phyloP scores from a whole-genome alignment of 1,284 basidiomycete genomes.

The Anthracocystis walkeri region DNA sequence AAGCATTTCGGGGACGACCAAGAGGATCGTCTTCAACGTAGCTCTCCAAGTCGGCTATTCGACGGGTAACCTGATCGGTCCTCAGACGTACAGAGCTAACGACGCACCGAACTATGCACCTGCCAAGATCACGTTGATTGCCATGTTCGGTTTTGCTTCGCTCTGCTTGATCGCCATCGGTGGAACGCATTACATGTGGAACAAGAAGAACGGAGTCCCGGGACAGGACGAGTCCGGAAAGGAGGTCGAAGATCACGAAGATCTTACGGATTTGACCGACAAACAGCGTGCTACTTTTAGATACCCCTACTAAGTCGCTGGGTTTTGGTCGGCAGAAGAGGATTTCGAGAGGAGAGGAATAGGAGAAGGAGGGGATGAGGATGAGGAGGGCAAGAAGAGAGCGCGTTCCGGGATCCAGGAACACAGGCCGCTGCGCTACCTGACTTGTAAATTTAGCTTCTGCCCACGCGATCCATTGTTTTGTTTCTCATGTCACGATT shows the following conservation, averaged over 20 bases:
- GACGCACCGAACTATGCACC: slow-evolving; percentile 58
- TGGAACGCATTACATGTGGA: slow-evolving; percentile 57
- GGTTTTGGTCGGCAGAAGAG: not conserved
- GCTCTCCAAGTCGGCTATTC: slow-evolving; percentile 61
- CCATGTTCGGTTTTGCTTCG: slow-evolving; percentile 59
- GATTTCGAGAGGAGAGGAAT: not conserved
- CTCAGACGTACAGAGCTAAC: slow-evolving; percentile 58
- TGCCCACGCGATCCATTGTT: no score
- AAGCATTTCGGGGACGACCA: slow-evolving; percentile 61
- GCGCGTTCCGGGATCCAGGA: no score
- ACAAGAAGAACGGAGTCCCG: slow-evolving; percentile 35
- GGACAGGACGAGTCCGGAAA: slow-evolving; percentile 3
- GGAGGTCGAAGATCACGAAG: slow-evolving; percentile 30
- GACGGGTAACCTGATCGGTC: slow-evolving; percentile 61
- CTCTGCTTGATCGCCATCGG: slow-evolving; percentile 42
- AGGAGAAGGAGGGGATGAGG: not conserved
- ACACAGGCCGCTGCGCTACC: no score
- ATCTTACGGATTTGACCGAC: slow-evolving; percentile 67
- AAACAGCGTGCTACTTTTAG: slow-evolving; percentile 63
- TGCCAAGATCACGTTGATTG: slow-evolving; percentile 64
- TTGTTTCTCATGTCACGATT: no score
- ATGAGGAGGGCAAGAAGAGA: not conserved
- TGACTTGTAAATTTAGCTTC: not conserved
- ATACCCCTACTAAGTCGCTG: slow-evolving; percentile 60
- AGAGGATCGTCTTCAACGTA: slow-evolving; percentile 63